A percentile compares a stretch with the other conserved stretches of the same genome.
These are phyloP conservation scores for Zizania latifolia DNA, from an alignment of 176 grass and related monocot genomes.

Conservation along the genomic window DNA sequence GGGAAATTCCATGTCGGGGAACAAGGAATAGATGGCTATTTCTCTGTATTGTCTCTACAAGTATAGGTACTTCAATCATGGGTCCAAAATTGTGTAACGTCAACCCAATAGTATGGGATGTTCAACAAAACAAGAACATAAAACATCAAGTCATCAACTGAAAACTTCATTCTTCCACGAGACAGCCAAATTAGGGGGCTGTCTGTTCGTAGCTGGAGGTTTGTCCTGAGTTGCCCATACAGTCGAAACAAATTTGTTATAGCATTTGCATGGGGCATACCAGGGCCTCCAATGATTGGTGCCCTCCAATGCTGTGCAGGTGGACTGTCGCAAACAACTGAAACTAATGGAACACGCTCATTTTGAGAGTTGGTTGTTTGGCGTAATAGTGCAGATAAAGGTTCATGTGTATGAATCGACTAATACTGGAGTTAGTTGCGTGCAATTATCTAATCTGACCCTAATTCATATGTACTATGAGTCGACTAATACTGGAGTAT, in stretches of 20 bases:
- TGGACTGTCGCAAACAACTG: not conserved
- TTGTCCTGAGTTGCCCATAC: conserved; percentile 14
- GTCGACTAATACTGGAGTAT: not conserved
- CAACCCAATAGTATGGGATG: not conserved
- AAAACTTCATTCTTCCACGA: conserved; percentile 24
- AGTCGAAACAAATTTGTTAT: conserved; percentile 43
- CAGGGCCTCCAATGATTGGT: conserved; percentile 11
- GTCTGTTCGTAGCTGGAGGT: conserved; percentile 4
- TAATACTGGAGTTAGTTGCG: not conserved
- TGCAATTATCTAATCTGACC: not conserved
- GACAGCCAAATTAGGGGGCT: conserved; percentile 23
- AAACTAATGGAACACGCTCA: not conserved
- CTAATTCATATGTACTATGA: not conserved
- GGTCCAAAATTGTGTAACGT: not conserved
- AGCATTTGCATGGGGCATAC: conserved; percentile 1
- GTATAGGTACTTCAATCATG: conserved; percentile 2
- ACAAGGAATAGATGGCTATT: too few species aligned
- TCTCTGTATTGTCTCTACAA: not conserved
- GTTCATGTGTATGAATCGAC: not conserved
- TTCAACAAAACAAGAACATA: conserved; percentile 8
- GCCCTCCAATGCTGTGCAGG: not conserved
- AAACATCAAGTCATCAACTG: conserved; percentile 19
- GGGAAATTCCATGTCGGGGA: too few species aligned
- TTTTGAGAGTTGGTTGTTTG: not conserved
- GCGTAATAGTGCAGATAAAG: not conserved